Evolutionary conservation across 805 yeast species (phyloP).

Genomic region (Metschnikowia gelsemii): DNA sequence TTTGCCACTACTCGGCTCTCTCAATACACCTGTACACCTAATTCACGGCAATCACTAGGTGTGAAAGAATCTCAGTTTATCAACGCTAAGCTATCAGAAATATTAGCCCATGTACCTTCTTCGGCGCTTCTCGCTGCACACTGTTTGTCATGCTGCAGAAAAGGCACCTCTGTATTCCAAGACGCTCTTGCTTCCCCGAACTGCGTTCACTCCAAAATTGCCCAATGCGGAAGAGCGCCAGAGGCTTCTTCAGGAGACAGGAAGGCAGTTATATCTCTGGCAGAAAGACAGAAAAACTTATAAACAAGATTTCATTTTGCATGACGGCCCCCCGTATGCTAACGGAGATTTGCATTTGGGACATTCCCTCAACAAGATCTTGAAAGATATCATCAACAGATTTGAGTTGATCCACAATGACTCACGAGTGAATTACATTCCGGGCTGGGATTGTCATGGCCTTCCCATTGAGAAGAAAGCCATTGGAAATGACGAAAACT

Average conservation of each 20-base stretch:
- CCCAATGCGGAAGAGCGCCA: slow-evolving; percentile 48
- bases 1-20: background rate
- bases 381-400: slow-evolving; percentile 83
- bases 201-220: slow-evolving; percentile 52
- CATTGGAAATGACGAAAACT: slow-evolving; percentile 35
- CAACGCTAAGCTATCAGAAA: too few relatives aligned
- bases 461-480: slow-evolving; percentile 93
- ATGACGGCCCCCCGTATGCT: slow-evolving; percentile 99
- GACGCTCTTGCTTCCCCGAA: slow-evolving; percentile 63
- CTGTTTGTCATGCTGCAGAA: slow-evolving; percentile 3
- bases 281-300: slow-evolving; percentile 33
- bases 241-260: slow-evolving; percentile 47
- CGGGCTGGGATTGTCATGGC: slow-evolving; percentile 99
- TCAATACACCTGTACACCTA: slow-evolving; percentile 1
- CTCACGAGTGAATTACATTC: slow-evolving; percentile 64
- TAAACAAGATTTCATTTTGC: slow-evolving; percentile 58
- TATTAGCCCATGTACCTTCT: slow-evolving; percentile 1
- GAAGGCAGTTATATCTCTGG: slow-evolving; percentile 63
- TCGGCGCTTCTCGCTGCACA: slow-evolving; percentile 10
- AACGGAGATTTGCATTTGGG: slow-evolving; percentile 92
- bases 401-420: slow-evolving; percentile 59
- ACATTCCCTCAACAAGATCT: slow-evolving; percentile 85
- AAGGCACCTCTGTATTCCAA: slow-evolving; percentile 38
- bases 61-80: too few relatives aligned
- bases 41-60: background rate